Evolutionary conservation across 768 basidiomycete genomes (phyloP).

Genomic region (Russula virescens): DNA sequence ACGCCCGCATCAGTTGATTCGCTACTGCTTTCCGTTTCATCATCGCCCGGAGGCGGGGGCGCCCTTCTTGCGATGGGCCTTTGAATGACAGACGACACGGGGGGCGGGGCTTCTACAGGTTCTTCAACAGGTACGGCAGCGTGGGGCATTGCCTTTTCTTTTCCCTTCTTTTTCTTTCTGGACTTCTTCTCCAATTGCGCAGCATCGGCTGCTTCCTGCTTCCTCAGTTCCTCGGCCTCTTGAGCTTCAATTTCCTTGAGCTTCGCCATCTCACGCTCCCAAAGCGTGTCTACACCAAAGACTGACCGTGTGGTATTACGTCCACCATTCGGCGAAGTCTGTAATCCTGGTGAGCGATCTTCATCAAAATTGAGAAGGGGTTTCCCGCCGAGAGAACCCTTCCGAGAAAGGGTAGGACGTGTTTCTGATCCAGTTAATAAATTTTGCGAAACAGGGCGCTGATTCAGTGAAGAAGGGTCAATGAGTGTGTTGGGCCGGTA

Average conservation of each 20-base stretch:
- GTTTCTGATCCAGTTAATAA: slow-evolving; percentile 41
- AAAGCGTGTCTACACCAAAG: slow-evolving; percentile 89
- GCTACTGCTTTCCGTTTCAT: slow-evolving; percentile 49
- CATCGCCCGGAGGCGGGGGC: slow-evolving; percentile 35
- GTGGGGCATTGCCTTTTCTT: slow-evolving; percentile 34
- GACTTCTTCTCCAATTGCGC: slow-evolving; percentile 37
- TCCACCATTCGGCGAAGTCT: slow-evolving; percentile 24
- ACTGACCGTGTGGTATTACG: slow-evolving; percentile 59
- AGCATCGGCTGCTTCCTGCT: slow-evolving; percentile 41
- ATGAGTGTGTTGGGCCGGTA: slow-evolving; percentile 64
- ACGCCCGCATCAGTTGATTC: slow-evolving; percentile 38
- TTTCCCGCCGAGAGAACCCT: slow-evolving; percentile 48
- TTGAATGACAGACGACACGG: slow-evolving; percentile 34
- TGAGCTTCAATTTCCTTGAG: slow-evolving; percentile 67
- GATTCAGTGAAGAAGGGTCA: slow-evolving; percentile 56
- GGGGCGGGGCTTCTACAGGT: too few relatives aligned
- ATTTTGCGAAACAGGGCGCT: slow-evolving; percentile 41
- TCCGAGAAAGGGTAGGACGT: slow-evolving; percentile 39
- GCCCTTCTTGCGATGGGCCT: slow-evolving; percentile 31
- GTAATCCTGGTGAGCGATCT: slow-evolving; percentile 35
- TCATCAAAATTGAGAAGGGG: slow-evolving; percentile 66
- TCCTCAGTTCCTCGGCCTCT: slow-evolving; percentile 57
- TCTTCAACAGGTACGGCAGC: slow-evolving; percentile 11
- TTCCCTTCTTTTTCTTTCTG: slow-evolving; percentile 39
- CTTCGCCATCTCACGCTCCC: slow-evolving; percentile 85